Base-by-base conservation (phyloP, 768 basidiomycete species). In the Trametes cingulata region DNA sequence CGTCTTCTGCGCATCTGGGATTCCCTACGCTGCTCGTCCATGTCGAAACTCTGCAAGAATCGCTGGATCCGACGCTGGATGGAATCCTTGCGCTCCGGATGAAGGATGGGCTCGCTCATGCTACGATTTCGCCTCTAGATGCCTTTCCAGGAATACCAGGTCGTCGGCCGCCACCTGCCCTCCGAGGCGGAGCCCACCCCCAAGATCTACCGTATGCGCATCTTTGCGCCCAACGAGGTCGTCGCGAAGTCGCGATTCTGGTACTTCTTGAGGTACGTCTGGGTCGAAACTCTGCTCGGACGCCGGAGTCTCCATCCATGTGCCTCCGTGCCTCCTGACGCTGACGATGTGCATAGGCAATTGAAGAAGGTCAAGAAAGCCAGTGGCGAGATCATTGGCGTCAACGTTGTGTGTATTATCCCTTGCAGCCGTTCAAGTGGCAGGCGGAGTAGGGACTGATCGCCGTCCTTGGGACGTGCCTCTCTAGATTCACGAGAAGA, bases 321-420 rank as follows among this genome's bases (percentile, higher is more conserved):
- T 27, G n/a, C 45, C 20, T 51, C 20, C 19, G 25, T 13, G 3
- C n/a, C 0, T 25, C 24, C 17, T 54, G 15, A 62, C 33, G 54
- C 36, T 42, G 43, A 43, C 53, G 35, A 47, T n/a, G 24, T 29
- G 2, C 33, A 3, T 68, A 91, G 95, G 76, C 91, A 98, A 79
- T 78, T 98, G 69, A 94, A 97, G 78, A 98, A 98, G 84, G 95
- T 96, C 80, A 99, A 98, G 85, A 97, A 96, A 81, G 96, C 95
- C 78, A 93, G 85, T 76, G 96, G 96, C 73, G 97, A 99, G 83
- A 94, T 99, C 78, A 94, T 99, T 75, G 93, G 91, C 75, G 90
- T 98, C 81, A 95, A 97, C 79, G 85, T 92, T 78, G 95, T 98
- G 74, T 78, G 95, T 95, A 83, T 64, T 50, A 65, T 81, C 76